Base-by-base conservation (phyloP, 495 filamentous ascomycete species). In the Chaetomium tenue region DNA sequence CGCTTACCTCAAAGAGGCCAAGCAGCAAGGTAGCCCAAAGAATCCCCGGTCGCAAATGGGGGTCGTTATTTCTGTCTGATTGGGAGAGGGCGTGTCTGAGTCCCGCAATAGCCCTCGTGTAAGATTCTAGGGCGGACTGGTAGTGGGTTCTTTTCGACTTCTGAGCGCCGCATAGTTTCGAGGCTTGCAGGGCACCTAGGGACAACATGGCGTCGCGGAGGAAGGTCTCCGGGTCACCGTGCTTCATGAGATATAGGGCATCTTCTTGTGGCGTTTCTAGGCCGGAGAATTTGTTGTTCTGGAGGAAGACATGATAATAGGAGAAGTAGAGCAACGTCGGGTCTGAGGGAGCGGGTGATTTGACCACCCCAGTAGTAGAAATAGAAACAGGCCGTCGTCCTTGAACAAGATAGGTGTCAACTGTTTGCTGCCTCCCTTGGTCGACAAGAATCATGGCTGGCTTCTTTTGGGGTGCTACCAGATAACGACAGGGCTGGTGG, bases 211-310 rank as follows among this genome's bases (percentile, higher is more conserved):
- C 51, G 18, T 54, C 51, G 12, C 26, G 51, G 5, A 54, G 26
- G 51, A 33, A 54, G 1, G 26, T 11, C 16, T 54, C 51, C 18
- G 51, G 26, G 28, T 54, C 51, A 7, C 51, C 51, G 3, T 23
- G 26, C 28, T n/a, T 54, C 51, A 33, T 33, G 15, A 54, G 22
- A 11, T 33, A 3, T 26, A 0, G n/a, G 26, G 30, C 51, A 6
- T 54, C 51, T 33, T 30, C 30, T 9, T n/a, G 26, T n/a, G 26
- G 51, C 18, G 51, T n/a, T 30, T 18, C 28, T 1, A 54, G 51
- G 11, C 51, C 26, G 16, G 51, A 33, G 25, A 54, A 54, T 28
- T 54, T 54, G 51, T 54, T 54, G 18, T 33, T 54, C 51, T 54
- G 13, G 28, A 54, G 51, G 22, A 54, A 54, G 5, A 11, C 7